Evolutionary conservation across 306 rosid genomes (phyloP).

Genomic region (Datisca glomerata): DNA sequence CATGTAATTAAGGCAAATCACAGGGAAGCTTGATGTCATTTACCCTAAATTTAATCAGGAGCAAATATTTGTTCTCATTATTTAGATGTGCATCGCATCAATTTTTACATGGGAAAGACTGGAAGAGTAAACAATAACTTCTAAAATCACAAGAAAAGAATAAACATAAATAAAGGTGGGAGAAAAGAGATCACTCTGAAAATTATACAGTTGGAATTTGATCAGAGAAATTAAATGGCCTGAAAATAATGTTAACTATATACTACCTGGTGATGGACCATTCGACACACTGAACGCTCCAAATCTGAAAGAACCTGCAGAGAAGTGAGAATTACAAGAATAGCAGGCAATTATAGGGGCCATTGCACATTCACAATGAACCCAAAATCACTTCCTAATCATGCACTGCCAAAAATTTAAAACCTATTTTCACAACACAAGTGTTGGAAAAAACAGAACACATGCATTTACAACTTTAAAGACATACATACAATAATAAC

Average conservation of each 20-base stretch:
- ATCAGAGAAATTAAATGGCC: not conserved
- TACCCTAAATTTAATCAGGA: no score
- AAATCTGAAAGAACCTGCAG: conserved; percentile 86
- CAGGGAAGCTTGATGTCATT: no score
- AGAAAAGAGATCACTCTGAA: not conserved
- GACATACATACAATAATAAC: no score
- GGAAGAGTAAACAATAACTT: no score
- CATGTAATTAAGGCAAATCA: no score
- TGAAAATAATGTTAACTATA: conserved; percentile 14
- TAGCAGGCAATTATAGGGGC: conserved; percentile 7
- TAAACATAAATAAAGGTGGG: not conserved
- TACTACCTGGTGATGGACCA: conserved; percentile 89
- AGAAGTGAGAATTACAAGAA: conserved; percentile 14
- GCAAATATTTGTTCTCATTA: no score
- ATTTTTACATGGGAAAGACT: no score
- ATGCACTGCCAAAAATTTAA: conserved; percentile 1
- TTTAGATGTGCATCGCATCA: no score
- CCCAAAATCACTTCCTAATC: conserved; percentile 13
- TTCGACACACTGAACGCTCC: conserved; percentile 95
- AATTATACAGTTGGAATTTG: not conserved
- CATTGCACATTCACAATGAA: not conserved
- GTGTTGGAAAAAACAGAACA: no score
- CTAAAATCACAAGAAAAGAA: not conserved
- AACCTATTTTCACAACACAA: no score
- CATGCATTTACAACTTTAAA: no score